Evolutionary conservation across 371 early-diverging fungal species (phyloP).

Genomic region (Actinomortierella ambigua): DNA sequence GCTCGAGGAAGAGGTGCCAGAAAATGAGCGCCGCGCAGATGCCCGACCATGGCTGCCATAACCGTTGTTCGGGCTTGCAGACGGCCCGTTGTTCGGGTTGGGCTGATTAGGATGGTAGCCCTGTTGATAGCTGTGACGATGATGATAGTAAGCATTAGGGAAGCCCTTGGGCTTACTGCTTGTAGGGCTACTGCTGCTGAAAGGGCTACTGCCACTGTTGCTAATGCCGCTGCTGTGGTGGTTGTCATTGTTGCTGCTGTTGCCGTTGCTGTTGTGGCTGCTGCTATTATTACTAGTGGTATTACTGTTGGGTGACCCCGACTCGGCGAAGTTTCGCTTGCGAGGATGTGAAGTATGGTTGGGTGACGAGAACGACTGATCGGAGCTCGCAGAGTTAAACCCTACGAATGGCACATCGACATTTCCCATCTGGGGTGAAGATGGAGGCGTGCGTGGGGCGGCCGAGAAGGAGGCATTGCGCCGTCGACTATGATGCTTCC

Average conservation of each 20-base stretch:
- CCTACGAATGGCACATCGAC: slow-evolving; percentile 11
- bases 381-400: too few species aligned
- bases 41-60: too few species aligned
- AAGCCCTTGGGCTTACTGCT: slow-evolving; percentile 6
- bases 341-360: slow-evolving; percentile 9
- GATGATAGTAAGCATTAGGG: slow-evolving; percentile 1
- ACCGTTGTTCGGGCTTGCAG: background rate
- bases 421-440: slow-evolving; percentile 27
- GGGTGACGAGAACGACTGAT: slow-evolving; percentile 4
- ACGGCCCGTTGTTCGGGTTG: background rate
- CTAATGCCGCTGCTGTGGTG: slow-evolving; percentile 20
- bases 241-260: background rate
- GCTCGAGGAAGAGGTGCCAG: background rate
- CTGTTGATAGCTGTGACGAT: too few species aligned
- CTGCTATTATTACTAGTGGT: slow-evolving; percentile 4
- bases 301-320: slow-evolving; percentile 3
- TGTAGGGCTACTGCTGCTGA: slow-evolving; percentile 20
- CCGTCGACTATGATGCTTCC: slow-evolving; percentile 9
- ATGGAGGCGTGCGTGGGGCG: slow-evolving; percentile 38
- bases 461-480: slow-evolving; percentile 33
- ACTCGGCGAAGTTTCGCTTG: slow-evolving; percentile 14
- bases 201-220: slow-evolving; percentile 20
- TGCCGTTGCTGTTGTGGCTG: slow-evolving; percentile 10
- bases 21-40: background rate
- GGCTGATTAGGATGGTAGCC: too few species aligned